Base-by-base conservation (phyloP, 1,284 basidiomycete genomes). In the Sporisorium reilianum region DNA sequence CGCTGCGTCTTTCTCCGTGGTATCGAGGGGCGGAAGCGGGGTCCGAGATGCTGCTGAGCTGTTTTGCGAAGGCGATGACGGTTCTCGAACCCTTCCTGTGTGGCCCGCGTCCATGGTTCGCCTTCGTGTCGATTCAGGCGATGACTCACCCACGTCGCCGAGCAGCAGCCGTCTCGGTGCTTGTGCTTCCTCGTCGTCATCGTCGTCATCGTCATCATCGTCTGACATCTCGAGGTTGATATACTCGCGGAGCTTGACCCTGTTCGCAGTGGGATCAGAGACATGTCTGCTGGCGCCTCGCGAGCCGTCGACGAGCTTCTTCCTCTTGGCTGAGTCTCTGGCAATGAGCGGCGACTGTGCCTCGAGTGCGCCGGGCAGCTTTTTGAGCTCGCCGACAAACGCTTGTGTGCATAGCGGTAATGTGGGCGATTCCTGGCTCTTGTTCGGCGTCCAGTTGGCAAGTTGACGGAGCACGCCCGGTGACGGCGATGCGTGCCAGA, bases 401-500 rank as follows among this genome's bases (percentile, higher is more conserved):
- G 73, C 73, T 36, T 75, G 73, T 41, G 73, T 75, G 34, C 73
- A 67, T 5, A 75, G 45, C 3, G 73, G 73, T 14, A 72, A 20
- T 0, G 62, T 72, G 8, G 73, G 73, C 3, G 73, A 75, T 2
- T 72, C 68, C 28, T 67, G 73, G n/a, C 61, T 59, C 41, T 64
- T 64, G 51, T 26, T 63, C 1, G 73, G 64, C 14, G 67, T 66
- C 60, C 73, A 64, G 30, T 50, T 64, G 55, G 48, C 42, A 7
- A 69, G 49, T 1, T 66, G 64, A 20, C 63, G 59, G 16, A 75
- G 67, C 3, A 75, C 50, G 16, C 64, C 58, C 1, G 73, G 73
- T 3, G 73, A 75, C 16, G 73, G 73, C 3, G 73, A 75, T 20
- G 68, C 62, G 20, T 75, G 73, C 73, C 73, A 75, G 52, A 72